These are phyloP conservation scores for Dioscorea zingiberensis DNA, from an alignment of 106 monocot genomes.

Conservation along the genomic window DNA sequence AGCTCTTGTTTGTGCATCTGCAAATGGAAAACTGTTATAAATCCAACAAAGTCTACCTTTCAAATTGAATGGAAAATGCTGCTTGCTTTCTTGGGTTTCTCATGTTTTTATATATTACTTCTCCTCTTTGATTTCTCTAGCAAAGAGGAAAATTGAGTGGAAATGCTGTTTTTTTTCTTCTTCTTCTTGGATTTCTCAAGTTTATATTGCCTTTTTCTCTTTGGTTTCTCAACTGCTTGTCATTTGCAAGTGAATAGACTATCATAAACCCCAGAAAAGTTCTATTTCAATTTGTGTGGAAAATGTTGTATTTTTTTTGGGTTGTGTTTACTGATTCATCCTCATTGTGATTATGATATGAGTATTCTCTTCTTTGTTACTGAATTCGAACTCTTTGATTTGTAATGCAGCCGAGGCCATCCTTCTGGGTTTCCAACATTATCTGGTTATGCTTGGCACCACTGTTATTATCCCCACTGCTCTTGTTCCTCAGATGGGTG, in stretches of 20 bases:
- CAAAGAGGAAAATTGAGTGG: neutral
- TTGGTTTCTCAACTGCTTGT: neutral
- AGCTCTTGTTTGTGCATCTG: neutral
- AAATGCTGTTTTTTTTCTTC: neutral
- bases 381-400: constrained; percentile 6
- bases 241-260: no score
- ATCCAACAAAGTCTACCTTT: no score
- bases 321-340: neutral
- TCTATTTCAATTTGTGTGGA: neutral
- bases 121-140: neutral
- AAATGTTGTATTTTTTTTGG: neutral
- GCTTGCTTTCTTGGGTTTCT: neutral
- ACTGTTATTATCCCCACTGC: constrained; percentile 97
- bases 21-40: neutral
- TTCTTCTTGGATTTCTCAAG: neutral
- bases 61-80: neutral
- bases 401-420: constrained; percentile 84
- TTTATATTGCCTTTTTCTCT: neutral
- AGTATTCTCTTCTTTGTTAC: neutral
- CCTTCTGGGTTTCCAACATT: constrained; percentile 95
- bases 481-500: constrained; percentile 99
- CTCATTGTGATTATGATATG: neutral
- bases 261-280: neutral
- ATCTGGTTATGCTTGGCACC: constrained; percentile 92
- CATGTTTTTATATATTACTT: neutral